Evolutionary conservation across 2,329 filamentous ascomycete species (phyloP).

Genomic region (Phoma sp.): DNA sequence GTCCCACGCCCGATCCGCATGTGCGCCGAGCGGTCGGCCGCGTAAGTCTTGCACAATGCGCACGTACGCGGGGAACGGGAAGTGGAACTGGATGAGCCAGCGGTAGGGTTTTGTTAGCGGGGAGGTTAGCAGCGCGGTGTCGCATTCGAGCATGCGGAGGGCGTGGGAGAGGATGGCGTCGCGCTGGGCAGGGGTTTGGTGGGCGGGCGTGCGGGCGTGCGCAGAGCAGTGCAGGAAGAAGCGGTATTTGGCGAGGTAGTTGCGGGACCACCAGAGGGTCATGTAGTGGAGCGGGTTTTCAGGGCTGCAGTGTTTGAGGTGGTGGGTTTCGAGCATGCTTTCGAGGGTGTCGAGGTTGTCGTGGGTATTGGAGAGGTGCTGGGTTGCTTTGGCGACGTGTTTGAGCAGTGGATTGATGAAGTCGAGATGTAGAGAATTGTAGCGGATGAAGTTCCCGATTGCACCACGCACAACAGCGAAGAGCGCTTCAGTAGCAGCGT

Average conservation of each 20-base stretch:
- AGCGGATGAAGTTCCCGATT: conserved; percentile 52
- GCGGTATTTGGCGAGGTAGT: conserved; percentile 56
- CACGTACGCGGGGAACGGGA: conserved; percentile 60
- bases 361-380: conserved; percentile 19
- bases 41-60: conserved; percentile 55
- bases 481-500: conserved; percentile 62
- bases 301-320: conserved; percentile 43
- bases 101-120: conserved; percentile 51
- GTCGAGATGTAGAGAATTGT: conserved; percentile 55
- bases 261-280: conserved; percentile 56
- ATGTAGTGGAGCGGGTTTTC: conserved; percentile 51
- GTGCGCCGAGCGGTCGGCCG: conserved; percentile 43
- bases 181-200: conserved; percentile 31
- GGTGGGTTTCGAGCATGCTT: conserved; percentile 50
- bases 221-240: conserved; percentile 59
- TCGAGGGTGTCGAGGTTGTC: conserved; percentile 47
- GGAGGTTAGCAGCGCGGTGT: conserved; percentile 55
- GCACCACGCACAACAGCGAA: conserved; percentile 60
- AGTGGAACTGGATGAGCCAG: conserved; percentile 56
- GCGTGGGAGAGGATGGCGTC: conserved; percentile 43
- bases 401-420: conserved; percentile 55
- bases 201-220: conserved; percentile 15
- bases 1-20: conserved; percentile 53
- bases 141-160: conserved; percentile 54
- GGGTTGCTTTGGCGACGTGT: conserved; percentile 43